Percentiles rank a stretch among this genome's conserved stretches.
Conservation (phyloP, 106 monocot genomes). For the Amphibolis antarctica region DNA sequence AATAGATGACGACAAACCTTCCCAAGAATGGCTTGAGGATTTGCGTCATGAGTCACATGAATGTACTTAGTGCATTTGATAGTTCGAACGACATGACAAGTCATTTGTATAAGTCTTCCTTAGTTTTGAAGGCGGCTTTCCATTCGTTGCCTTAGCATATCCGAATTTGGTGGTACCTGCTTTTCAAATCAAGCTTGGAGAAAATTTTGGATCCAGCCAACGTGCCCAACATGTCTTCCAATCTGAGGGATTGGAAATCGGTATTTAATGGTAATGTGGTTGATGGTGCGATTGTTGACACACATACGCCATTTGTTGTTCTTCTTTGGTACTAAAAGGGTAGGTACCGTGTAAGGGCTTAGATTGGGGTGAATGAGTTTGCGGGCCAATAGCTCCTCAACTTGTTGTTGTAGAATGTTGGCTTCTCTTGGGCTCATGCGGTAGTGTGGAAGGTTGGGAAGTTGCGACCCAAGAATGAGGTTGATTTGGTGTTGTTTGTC, state of each 20-base stretch:
- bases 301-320: neutral
- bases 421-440: neutral
- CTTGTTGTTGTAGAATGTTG: neutral
- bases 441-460: constrained; percentile 8
- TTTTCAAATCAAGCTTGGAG: constrained; percentile 5
- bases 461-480: neutral
- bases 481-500: constrained; percentile 6
- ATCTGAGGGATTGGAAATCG: neutral
- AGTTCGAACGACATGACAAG: constrained; percentile 10
- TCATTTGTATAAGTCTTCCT: constrained; percentile 2
- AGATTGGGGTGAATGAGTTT: neutral
- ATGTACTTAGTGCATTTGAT: constrained; percentile 11
- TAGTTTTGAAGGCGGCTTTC: constrained; percentile 8
- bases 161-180: constrained; percentile 8
- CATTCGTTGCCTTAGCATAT: constrained; percentile 6
- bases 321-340: constrained; percentile 2
- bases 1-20: constrained; percentile 5
- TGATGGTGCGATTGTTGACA: constrained; percentile 2
- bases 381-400: neutral
- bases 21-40: neutral
- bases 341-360: neutral
- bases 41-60: constrained; percentile 10
- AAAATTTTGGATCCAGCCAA: constrained; percentile 1
- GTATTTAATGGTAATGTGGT: constrained; percentile 4
- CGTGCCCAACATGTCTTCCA: constrained; percentile 3